Evolutionary conservation across 148 eudicot species (phyloP).

Genomic region (Camellia sinensis): DNA sequence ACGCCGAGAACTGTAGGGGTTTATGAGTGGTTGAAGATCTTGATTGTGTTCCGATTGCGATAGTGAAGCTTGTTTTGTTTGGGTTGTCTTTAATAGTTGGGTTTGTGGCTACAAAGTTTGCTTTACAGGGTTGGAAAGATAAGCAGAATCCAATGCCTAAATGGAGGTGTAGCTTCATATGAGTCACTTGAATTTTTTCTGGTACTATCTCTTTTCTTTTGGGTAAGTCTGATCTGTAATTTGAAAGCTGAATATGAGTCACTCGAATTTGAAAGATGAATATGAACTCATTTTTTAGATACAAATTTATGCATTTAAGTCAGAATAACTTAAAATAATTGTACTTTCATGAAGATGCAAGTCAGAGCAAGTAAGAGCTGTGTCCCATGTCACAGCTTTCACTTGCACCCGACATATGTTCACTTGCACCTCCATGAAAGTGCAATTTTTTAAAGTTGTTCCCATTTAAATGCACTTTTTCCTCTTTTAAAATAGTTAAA

Average conservation of each 20-base stretch:
- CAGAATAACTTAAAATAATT: too few species aligned
- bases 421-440: too few species aligned
- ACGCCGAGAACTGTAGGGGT: conserved; percentile 59
- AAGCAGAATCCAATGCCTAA: conserved; percentile 71
- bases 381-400: too few species aligned
- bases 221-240: conserved; percentile 44
- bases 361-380: too few species aligned
- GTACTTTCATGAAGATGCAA: too few species aligned
- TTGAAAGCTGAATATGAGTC: too few species aligned
- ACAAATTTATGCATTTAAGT: too few species aligned
- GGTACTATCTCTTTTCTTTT: conserved; percentile 83
- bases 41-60: conserved; percentile 64
- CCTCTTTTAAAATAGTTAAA: background rate
- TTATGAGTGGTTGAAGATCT: conserved; percentile 85
- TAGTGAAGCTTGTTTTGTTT: conserved; percentile 57
- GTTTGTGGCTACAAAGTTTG: conserved; percentile 63
- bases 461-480: too few species aligned
- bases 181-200: conserved; percentile 68
- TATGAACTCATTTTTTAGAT: too few species aligned
- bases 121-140: conserved; percentile 84
- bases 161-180: conserved; percentile 81
- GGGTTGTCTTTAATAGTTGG: conserved; percentile 63
- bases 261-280: too few species aligned
- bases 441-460: too few species aligned
- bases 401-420: too few species aligned